Conservation (phyloP, 2,329 filamentous ascomycete genomes). For the Arthrobotrys megalospora region DNA sequence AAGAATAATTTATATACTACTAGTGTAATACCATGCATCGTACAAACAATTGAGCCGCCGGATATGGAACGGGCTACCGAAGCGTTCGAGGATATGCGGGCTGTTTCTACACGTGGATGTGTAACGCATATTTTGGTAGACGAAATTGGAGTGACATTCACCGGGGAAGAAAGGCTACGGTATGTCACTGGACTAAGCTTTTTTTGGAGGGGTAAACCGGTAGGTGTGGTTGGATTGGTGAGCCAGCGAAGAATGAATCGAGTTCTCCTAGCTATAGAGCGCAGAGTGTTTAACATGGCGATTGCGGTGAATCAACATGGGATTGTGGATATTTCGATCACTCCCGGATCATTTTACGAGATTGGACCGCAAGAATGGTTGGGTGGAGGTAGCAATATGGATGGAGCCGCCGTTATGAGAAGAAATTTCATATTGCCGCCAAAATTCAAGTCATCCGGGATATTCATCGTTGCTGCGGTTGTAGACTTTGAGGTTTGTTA, state of each 20-base stretch:
- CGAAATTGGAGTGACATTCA: conserved; percentile 27
- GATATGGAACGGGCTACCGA: not conserved
- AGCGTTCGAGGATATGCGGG: not conserved
- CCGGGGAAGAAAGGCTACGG: conserved; percentile 2
- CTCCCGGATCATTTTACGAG: not conserved
- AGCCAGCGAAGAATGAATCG: not conserved
- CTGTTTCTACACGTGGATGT: conserved; percentile 4
- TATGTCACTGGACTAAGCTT: conserved; percentile 27
- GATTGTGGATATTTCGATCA: conserved; percentile 35
- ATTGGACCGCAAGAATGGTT: conserved; percentile 5
- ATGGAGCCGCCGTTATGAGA: not conserved
- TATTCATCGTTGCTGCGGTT: not conserved
- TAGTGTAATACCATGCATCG: not conserved
- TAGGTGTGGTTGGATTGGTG: conserved; percentile 17
- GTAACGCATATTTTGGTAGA: not conserved
- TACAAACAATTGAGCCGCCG: not conserved
- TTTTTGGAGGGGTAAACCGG: not conserved
- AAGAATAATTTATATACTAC: not conserved
- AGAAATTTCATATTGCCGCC: not conserved
- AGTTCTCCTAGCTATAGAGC: not conserved
- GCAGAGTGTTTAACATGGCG: not conserved
- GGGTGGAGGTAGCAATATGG: conserved; percentile 16
- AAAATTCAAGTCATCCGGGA: not conserved
- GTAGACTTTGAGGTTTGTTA: conserved; percentile 19
- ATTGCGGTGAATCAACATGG: conserved; percentile 21